Evolutionary conservation across 1,284 basidiomycete genomes (phyloP).

Genomic region (Polyporus tsugae): DNA sequence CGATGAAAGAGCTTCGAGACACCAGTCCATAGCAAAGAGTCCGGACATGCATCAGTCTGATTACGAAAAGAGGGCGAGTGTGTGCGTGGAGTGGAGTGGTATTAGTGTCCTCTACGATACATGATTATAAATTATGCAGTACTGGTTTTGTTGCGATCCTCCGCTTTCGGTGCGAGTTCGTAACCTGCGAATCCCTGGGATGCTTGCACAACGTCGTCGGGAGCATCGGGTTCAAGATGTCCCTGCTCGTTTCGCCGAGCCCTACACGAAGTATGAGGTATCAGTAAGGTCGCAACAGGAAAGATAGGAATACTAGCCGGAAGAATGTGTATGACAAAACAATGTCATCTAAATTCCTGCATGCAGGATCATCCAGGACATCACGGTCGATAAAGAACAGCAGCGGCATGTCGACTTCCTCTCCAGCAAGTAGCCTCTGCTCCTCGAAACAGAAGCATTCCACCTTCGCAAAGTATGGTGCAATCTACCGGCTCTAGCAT

Average conservation of each 20-base stretch:
- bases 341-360: conserved; percentile 89
- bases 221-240: conserved; percentile 87
- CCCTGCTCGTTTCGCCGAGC: conserved; percentile 84
- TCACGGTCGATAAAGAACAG: conserved; percentile 99
- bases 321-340: conserved; percentile 99
- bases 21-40: neutral
- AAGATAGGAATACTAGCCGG: conserved; percentile 58
- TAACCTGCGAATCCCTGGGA: conserved; percentile 81
- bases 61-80: neutral
- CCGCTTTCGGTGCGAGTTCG: conserved; percentile 51
- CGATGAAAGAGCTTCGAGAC: neutral
- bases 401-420: conserved; percentile 98
- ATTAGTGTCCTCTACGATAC: conserved; percentile 21
- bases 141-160: conserved; percentile 38
- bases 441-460: conserved; percentile 99
- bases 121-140: conserved; percentile 7
- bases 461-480: conserved; percentile 99
- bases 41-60: neutral
- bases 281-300: neutral
- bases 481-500: conserved; percentile 67
- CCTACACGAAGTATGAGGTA: conserved; percentile 48
- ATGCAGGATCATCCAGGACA: conserved; percentile 90
- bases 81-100: conserved; percentile 16
- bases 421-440: conserved; percentile 93
- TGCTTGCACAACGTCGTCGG: conserved; percentile 77